Evolutionary conservation across 257 asterid species (phyloP), one percentile per base, ranked within the genome.

Genomic region (Solanum megistacrolobum): DNA sequence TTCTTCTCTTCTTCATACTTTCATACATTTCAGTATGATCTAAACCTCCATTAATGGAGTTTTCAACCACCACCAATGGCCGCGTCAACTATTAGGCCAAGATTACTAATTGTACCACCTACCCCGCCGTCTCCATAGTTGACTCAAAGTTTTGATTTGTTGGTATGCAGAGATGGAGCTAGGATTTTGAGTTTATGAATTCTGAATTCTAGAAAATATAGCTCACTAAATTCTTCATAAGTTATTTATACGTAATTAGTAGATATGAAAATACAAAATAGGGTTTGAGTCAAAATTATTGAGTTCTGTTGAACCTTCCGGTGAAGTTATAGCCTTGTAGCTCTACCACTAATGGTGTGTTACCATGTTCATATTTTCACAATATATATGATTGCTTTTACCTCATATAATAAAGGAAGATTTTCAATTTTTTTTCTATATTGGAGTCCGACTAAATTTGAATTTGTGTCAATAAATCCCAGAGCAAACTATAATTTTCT

Each of bases 281-380:
- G 11, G 5, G 2, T 20, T 55, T 58, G 11, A 7, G 0, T 1
- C 5, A 20, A 58, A 58, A 58, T 58, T 58, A 58, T 58, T 20
- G 66, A 58, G 25, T 58, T 55, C 1, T 18, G 23, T 0, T 18
- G n/a, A 52, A 16, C 0, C 10, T 16, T 52, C 1, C 0, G 4
- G 0, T 16, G 62, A 52, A 52, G 4, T 52, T 52, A 0, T 52
- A 55, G 9, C 0, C 9, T 18, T 55, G 13, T 41, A 6, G n/a
- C 62, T 52, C 66, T 1, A 3, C 25, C 66, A 7, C 25, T 7
- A 58, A 58, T 58, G 66, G 25, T 14, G 18, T 13, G 3, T 13
- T 29, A 69, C n/a, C 0, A 29, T 69, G 39, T 14, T 31, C 39
- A 13, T 31, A 13, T 29, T 68, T 27, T 27, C 36, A 66, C 73